Evolutionary conservation across 345 rosid species (phyloP).

Genomic region (Garcia nutans): DNA sequence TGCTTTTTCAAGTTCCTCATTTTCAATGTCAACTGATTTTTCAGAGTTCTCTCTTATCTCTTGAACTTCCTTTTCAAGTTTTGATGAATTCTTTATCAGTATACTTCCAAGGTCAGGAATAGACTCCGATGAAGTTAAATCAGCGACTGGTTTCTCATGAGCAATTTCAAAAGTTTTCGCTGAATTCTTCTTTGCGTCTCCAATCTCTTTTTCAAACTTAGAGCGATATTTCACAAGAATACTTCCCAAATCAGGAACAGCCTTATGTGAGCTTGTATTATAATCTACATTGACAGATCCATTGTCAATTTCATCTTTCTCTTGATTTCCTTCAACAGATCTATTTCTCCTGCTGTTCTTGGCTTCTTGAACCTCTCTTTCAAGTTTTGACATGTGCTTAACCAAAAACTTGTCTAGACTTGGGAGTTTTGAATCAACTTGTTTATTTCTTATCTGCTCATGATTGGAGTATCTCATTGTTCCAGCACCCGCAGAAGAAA

Average conservation of each 20-base stretch:
- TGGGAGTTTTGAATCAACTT: conserved; percentile 51
- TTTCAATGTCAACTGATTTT: conserved; percentile 24
- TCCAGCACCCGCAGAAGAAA: conserved; percentile 38
- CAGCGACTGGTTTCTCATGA: conserved; percentile 26
- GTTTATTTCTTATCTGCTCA: conserved; percentile 30
- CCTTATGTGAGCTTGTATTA: conserved; percentile 2
- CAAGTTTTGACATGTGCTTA: conserved; percentile 74
- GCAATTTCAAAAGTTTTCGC: conserved; percentile 20
- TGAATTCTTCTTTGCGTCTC: conserved; percentile 50
- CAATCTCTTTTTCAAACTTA: conserved; percentile 57
- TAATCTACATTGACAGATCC: conserved; percentile 10
- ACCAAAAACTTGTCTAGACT: conserved; percentile 84
- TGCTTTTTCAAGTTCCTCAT: conserved; percentile 30
- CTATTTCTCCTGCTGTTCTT: conserved; percentile 43
- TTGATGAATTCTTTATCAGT: conserved; percentile 43
- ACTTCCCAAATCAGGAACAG: conserved; percentile 53
- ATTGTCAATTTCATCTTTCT: conserved; percentile 16
- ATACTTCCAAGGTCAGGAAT: conserved; percentile 51
- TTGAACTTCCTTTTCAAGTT: conserved; percentile 45
- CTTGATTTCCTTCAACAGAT: conserved; percentile 22
- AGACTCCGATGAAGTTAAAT: conserved; percentile 29
- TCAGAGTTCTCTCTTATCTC: conserved; percentile 35
- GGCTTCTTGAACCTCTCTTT: conserved; percentile 83
- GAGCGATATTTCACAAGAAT: conserved; percentile 63
- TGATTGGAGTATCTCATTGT: conserved; percentile 23